Percentiles rank a stretch among this genome's conserved stretches.
phyloP scores from a whole-genome alignment of 2,329 filamentous ascomycete species.

The Phialophora tarda region DNA sequence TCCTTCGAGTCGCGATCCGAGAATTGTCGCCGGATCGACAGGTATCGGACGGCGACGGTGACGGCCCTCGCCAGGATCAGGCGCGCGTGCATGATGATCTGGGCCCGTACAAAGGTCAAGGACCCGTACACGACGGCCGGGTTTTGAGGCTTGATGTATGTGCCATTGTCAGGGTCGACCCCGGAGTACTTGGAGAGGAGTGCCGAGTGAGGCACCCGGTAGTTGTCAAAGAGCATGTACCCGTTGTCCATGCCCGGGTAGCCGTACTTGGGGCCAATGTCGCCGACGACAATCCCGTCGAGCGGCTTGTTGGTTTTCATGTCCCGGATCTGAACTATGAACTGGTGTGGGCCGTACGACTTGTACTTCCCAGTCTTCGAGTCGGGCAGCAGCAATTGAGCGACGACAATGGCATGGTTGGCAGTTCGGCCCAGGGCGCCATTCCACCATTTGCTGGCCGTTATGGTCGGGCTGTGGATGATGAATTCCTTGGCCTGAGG shows the following conservation, averaged over 20 bases:
- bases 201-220: slow-evolving; percentile 55
- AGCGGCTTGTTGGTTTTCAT: slow-evolving; percentile 55
- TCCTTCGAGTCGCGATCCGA: slow-evolving; percentile 54
- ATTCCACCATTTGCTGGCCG: slow-evolving; percentile 63
- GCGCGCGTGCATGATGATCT: slow-evolving; percentile 53
- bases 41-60: slow-evolving; percentile 59
- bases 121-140: slow-evolving; percentile 59
- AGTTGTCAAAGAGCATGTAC: slow-evolving; percentile 59
- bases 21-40: slow-evolving; percentile 57
- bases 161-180: slow-evolving; percentile 54
- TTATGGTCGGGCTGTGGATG: slow-evolving; percentile 59
- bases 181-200: slow-evolving; percentile 58
- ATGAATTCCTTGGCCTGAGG: slow-evolving; percentile 53
- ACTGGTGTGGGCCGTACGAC: slow-evolving; percentile 59
- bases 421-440: slow-evolving; percentile 59
- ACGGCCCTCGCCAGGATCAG: slow-evolving; percentile 60
- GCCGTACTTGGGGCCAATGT: slow-evolving; percentile 62
- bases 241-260: slow-evolving; percentile 61
- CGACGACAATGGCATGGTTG: slow-evolving; percentile 62
- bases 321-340: slow-evolving; percentile 60
- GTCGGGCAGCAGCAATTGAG: slow-evolving; percentile 56
- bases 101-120: slow-evolving; percentile 54
- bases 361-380: slow-evolving; percentile 44
- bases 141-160: slow-evolving; percentile 54
- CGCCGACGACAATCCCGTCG: slow-evolving; percentile 57